Percentiles rank a stretch among this genome's conserved stretches.
Evolutionary conservation across 208 protist genomes (phyloP).

Genomic region (Crithidia bombi): DNA sequence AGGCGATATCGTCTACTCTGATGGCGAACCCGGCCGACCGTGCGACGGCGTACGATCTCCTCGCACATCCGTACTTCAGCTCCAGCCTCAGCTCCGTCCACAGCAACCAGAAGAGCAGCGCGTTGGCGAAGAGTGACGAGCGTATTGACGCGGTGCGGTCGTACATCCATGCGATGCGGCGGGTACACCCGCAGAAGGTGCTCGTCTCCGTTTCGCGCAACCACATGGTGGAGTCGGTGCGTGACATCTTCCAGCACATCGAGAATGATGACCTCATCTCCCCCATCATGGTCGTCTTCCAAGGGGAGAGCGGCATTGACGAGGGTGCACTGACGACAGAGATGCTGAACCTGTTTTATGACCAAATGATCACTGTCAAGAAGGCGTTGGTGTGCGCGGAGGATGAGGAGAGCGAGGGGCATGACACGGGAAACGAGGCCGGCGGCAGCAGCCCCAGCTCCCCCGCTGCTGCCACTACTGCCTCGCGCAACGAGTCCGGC

Average conservation of each 20-base stretch:
- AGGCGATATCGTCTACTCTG: constrained; percentile 44
- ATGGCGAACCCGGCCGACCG: constrained; percentile 39
- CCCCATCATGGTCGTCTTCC: constrained; percentile 76
- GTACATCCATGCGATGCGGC: constrained; percentile 67
- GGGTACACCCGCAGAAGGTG: constrained; percentile 35
- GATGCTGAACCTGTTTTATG: constrained; percentile 76
- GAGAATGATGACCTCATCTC: constrained; percentile 45
- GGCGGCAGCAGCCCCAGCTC: not conserved
- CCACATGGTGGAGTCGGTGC: constrained; percentile 73
- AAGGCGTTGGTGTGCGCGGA: constrained; percentile 53
- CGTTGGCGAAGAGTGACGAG: constrained; percentile 59
- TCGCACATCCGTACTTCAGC: constrained; percentile 76
- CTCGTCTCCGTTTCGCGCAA: constrained; percentile 66
- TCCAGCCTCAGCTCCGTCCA: constrained; percentile 26
- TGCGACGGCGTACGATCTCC: constrained; percentile 49
- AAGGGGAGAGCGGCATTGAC: constrained; percentile 75
- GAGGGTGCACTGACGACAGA: constrained; percentile 72
- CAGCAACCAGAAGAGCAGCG: constrained; percentile 27
- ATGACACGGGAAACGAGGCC: constrained; percentile 6
- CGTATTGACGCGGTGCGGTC: constrained; percentile 61
- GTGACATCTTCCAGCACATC: constrained; percentile 49
- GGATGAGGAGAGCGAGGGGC: constrained; percentile 23
- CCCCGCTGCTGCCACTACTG: not conserved
- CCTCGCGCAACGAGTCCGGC: not conserved
- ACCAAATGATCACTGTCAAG: constrained; percentile 54